Evolutionary conservation across 345 rosid species (phyloP).

Genomic region (Pistacia integerrima): DNA sequence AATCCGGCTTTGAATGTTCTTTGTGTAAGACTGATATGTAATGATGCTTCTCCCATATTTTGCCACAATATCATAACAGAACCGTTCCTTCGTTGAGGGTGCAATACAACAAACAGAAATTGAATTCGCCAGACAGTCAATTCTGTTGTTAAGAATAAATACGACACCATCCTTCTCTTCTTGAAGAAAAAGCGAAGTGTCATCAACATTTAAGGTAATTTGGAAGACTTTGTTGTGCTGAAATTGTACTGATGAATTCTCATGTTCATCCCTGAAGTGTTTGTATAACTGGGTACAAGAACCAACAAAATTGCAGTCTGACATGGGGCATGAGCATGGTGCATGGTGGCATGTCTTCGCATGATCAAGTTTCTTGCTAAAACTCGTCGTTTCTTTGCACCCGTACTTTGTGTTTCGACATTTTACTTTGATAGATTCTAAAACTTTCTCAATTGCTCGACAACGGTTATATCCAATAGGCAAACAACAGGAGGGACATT

Average conservation of each 20-base stretch:
- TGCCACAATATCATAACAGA: background rate
- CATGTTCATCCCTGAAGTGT: conserved; percentile 47
- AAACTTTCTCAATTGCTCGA: conserved; percentile 58
- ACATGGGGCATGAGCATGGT: conserved; percentile 61
- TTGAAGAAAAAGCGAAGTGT: conserved; percentile 21
- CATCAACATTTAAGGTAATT: background rate
- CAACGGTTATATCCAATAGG: conserved; percentile 59
- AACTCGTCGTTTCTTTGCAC: conserved; percentile 36
- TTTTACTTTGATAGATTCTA: conserved; percentile 40
- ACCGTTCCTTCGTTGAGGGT: conserved; percentile 3
- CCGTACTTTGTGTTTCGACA: conserved; percentile 54
- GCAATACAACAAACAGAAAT: conserved; percentile 28
- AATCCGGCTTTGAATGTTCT: background rate
- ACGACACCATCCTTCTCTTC: conserved; percentile 21
- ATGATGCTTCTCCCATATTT: background rate
- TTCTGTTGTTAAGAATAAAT: conserved; percentile 26
- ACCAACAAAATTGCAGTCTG: conserved; percentile 41
- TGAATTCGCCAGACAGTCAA: conserved; percentile 17
- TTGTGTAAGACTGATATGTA: conserved; percentile 3
- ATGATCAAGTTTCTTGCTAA: conserved; percentile 37
- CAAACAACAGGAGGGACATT: conserved; percentile 51
- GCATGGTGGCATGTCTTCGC: conserved; percentile 41
- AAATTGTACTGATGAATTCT: conserved; percentile 19
- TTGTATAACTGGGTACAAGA: conserved; percentile 36
- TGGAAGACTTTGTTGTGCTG: conserved; percentile 1